These are phyloP conservation scores for Trichoderma aggressivum DNA, from an alignment of 2,329 filamentous ascomycete genomes.

Conservation along the genomic window DNA sequence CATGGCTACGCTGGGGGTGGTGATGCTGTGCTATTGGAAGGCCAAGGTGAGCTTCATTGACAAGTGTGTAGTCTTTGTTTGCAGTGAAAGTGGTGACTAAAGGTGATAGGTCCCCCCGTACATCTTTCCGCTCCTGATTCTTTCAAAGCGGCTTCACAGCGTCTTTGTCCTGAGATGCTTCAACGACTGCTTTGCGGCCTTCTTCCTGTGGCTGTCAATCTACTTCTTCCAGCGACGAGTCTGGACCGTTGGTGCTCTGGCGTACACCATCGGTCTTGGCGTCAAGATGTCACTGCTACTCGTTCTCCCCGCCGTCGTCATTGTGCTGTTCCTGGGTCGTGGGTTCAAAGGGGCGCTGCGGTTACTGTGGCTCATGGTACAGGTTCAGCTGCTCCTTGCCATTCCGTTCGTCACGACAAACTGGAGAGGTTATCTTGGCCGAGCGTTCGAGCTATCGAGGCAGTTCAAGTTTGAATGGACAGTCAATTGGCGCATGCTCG, in stretches of 20 bases:
- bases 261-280: conserved; percentile 78
- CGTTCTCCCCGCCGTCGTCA: conserved; percentile 73
- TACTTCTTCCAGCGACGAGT: conserved; percentile 69
- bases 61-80: too few relatives aligned
- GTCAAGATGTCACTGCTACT: conserved; percentile 93
- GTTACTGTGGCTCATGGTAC: conserved; percentile 67
- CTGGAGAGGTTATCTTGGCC: conserved; percentile 66
- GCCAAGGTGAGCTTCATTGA: conserved; percentile 54
- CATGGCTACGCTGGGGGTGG: conserved; percentile 68
- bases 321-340: conserved; percentile 70
- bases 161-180: conserved; percentile 91
- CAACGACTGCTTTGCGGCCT: conserved; percentile 87
- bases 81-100: background rate
- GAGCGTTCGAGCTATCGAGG: conserved; percentile 87
- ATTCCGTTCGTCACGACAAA: conserved; percentile 68
- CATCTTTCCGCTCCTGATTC: conserved; percentile 76
- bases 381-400: conserved; percentile 69
- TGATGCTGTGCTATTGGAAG: conserved; percentile 76
- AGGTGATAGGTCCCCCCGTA: conserved; percentile 70
- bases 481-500: conserved; percentile 97
- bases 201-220: conserved; percentile 81
- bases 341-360: conserved; percentile 64
- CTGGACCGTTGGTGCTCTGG: conserved; percentile 69
- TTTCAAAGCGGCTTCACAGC: conserved; percentile 91
- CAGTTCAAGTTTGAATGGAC: conserved; percentile 98